Conservation (phyloP, 345 rosid genomes). For the Erucastrum elatum region DNA sequence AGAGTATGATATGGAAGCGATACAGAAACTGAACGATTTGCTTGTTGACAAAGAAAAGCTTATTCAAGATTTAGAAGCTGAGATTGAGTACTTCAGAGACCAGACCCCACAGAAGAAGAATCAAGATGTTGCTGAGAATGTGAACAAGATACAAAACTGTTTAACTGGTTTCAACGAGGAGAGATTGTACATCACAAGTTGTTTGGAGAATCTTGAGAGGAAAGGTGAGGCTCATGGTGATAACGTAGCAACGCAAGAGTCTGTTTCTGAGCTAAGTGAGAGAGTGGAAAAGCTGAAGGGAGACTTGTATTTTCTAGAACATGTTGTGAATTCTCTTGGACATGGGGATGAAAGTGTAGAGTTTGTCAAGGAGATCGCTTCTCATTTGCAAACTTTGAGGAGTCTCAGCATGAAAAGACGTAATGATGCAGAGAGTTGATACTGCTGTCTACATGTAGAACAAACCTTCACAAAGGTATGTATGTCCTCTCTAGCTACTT, state of each 20-base stretch:
- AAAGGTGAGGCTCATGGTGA: slow-evolving; percentile 18
- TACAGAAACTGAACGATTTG: slow-evolving; percentile 73
- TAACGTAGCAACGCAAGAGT: slow-evolving; percentile 20
- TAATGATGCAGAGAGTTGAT: slow-evolving; percentile 40
- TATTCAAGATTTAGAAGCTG: slow-evolving; percentile 83
- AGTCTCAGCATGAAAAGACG: slow-evolving; percentile 38
- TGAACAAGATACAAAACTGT: slow-evolving; percentile 31
- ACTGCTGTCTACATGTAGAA: not conserved
- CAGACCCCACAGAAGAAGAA: slow-evolving; percentile 45
- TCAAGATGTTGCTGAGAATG: slow-evolving; percentile 18
- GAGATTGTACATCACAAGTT: slow-evolving; percentile 42
- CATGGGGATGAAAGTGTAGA: slow-evolving; percentile 47
- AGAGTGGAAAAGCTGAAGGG: slow-evolving; percentile 54
- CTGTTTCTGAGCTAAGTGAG: slow-evolving; percentile 45
- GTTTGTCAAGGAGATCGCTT: slow-evolving; percentile 54
- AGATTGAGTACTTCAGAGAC: slow-evolving; percentile 62
- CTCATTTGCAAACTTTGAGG: slow-evolving; percentile 46
- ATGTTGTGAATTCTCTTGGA: slow-evolving; percentile 47
- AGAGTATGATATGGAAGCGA: slow-evolving; percentile 90
- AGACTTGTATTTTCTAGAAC: slow-evolving; percentile 55
- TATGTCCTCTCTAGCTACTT: not conserved
- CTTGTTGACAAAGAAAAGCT: slow-evolving; percentile 77
- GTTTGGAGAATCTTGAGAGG: slow-evolving; percentile 52
- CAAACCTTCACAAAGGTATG: slow-evolving; percentile 40
- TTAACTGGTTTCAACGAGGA: slow-evolving; percentile 55